A percentile compares a stretch with the other conserved stretches of the same genome.
phyloP scores from a whole-genome alignment of 2,329 filamentous ascomycete genomes.

The Microascus cirrosus region DNA sequence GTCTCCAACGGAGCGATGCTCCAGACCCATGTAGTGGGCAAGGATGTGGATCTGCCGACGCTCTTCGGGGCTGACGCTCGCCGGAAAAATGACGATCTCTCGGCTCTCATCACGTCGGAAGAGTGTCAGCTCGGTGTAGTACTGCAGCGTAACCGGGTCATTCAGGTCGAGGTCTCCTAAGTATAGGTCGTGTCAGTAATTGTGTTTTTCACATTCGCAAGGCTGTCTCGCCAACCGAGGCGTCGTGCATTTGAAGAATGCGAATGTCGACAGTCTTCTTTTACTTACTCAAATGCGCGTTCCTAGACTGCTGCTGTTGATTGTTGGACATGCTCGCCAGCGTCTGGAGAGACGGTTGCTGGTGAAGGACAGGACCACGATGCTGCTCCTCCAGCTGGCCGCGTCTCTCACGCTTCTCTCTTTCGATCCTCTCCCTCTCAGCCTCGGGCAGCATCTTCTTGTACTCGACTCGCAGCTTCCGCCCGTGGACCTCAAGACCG shows the following conservation, averaged over 20 bases:
- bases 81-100: slow-evolving; percentile 75
- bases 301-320: slow-evolving; percentile 31
- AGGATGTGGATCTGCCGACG: slow-evolving; percentile 87
- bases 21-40: slow-evolving; percentile 87
- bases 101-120: slow-evolving; percentile 73
- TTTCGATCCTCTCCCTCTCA: slow-evolving; percentile 89
- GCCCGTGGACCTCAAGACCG: slow-evolving; percentile 86
- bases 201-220: no score
- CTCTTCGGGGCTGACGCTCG: slow-evolving; percentile 69
- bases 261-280: no score
- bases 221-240: no score
- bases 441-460: slow-evolving; percentile 98
- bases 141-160: slow-evolving; percentile 74
- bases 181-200: background rate
- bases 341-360: slow-evolving; percentile 78
- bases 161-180: slow-evolving; percentile 73
- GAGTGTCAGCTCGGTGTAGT: slow-evolving; percentile 80
- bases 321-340: slow-evolving; percentile 55
- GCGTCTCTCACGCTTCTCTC: slow-evolving; percentile 90
- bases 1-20: slow-evolving; percentile 80
- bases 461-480: slow-evolving; percentile 93
- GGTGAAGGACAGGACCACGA: slow-evolving; percentile 64
- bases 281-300: slow-evolving; percentile 35
- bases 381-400: slow-evolving; percentile 97
- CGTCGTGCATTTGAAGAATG: no score